Percentiles rank a stretch among this genome's conserved stretches.
phyloP scores from a whole-genome alignment of 768 basidiomycete genomes.

The Russula emetica region DNA sequence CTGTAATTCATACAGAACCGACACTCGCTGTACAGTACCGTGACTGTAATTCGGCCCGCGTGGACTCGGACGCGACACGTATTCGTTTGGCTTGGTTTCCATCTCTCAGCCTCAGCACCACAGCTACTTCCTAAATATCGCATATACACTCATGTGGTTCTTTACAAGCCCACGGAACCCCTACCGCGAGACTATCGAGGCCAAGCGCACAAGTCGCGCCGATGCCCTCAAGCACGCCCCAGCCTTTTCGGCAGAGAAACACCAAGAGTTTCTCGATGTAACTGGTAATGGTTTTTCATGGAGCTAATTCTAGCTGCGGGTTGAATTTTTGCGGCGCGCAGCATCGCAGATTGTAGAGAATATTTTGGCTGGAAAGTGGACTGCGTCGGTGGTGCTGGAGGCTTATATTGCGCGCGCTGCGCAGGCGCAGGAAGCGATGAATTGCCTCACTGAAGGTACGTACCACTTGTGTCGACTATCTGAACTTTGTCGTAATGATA shows the following conservation, averaged over 20 bases:
- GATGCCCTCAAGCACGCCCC: constrained; percentile 26
- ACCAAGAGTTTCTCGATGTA: constrained; percentile 37
- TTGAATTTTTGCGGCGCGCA: constrained; percentile 18
- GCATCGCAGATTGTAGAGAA: constrained; percentile 44
- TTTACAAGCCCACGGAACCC: constrained; percentile 1
- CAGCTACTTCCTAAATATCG: too few species aligned
- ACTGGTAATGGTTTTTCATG: constrained; percentile 41
- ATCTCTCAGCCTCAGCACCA: too few species aligned
- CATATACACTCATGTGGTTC: constrained; percentile 16
- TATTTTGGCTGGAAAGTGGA: constrained; percentile 43
- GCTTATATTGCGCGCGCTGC: constrained; percentile 44
- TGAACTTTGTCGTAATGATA: too few species aligned
- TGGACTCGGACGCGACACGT: too few species aligned
- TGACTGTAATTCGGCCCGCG: too few species aligned
- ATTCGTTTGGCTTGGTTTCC: too few species aligned
- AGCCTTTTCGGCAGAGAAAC: constrained; percentile 12
- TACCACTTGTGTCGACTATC: too few species aligned
- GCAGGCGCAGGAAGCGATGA: constrained; percentile 59
- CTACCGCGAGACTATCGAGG: constrained; percentile 8
- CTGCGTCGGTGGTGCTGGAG: constrained; percentile 44
- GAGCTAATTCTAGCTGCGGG: background rate
- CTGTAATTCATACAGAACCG: too few species aligned
- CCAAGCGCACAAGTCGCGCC: constrained; percentile 29
- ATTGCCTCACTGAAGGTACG: constrained; percentile 76
- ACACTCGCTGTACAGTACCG: too few species aligned